Conservation (phyloP, 2,329 filamentous ascomycete species). For the Leptosphaerulina australis region DNA sequence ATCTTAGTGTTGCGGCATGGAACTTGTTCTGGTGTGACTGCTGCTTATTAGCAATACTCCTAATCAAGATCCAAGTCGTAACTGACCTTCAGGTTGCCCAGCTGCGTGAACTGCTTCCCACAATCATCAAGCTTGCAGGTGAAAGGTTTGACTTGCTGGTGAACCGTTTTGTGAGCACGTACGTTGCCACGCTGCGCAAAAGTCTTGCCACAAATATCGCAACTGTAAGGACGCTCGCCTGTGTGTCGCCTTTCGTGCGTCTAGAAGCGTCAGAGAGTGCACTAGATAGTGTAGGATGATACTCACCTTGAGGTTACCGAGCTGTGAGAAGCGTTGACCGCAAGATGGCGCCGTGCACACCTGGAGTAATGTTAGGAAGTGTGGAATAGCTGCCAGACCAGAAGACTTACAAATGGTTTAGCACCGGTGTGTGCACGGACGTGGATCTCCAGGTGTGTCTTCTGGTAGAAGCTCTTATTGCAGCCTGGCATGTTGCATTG, state of each 20-base stretch:
- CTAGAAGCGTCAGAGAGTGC: slow-evolving; percentile 50
- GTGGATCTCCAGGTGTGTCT: slow-evolving; percentile 92
- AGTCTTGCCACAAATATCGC: slow-evolving; percentile 77
- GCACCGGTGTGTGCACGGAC: slow-evolving; percentile 85
- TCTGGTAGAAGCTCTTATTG: slow-evolving; percentile 83
- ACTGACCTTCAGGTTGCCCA: slow-evolving; percentile 85
- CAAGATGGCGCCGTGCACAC: slow-evolving; percentile 75
- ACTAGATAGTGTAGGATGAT: too few species aligned
- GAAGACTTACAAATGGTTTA: slow-evolving; percentile 78
- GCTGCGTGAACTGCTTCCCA: slow-evolving; percentile 84
- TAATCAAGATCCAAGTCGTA: background rate
- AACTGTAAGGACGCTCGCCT: slow-evolving; percentile 82
- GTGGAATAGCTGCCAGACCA: background rate
- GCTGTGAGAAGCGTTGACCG: slow-evolving; percentile 81
- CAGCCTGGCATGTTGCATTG: slow-evolving; percentile 76
- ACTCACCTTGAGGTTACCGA: slow-evolving; percentile 84
- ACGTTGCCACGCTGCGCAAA: slow-evolving; percentile 90
- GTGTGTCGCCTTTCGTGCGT: slow-evolving; percentile 89
- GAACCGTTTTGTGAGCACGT: slow-evolving; percentile 80
- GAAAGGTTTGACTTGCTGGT: slow-evolving; percentile 77
- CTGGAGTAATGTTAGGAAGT: slow-evolving; percentile 42
- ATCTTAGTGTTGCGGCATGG: slow-evolving; percentile 74
- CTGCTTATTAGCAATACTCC: slow-evolving; percentile 18
- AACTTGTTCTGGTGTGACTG: slow-evolving; percentile 94
- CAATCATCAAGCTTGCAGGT: slow-evolving; percentile 82